Percentiles rank a stretch among this genome's conserved stretches.
Conservation (phyloP, 75 land plant genomes). For the Picea glauca region DNA sequence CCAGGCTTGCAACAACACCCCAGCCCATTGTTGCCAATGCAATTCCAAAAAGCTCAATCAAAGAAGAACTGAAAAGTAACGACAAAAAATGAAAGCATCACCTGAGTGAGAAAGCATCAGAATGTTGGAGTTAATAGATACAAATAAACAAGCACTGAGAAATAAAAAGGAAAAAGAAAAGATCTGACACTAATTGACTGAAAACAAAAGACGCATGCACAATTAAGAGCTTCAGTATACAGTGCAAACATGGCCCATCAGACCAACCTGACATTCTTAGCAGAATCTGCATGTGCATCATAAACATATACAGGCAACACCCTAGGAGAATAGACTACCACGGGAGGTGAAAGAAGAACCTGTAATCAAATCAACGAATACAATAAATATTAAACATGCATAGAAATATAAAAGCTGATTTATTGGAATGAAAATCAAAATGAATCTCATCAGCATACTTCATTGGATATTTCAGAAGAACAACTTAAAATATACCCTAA, state of each 20-base stretch:
- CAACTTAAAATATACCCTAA: background rate
- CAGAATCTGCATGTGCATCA: slow-evolving; percentile 99
- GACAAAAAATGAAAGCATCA: background rate
- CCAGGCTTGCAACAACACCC: slow-evolving; percentile 99
- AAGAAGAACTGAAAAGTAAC: slow-evolving; percentile 62
- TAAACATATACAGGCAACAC: slow-evolving; percentile 98
- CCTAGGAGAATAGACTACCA: slow-evolving; percentile 98
- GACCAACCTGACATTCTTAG: slow-evolving; percentile 96
- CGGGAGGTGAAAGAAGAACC: slow-evolving; percentile 98
- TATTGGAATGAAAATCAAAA: background rate
- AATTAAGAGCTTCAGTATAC: background rate
- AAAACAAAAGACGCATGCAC: background rate
- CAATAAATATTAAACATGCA: slow-evolving; percentile 8
- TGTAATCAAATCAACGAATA: slow-evolving; percentile 18
- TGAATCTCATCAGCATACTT: background rate
- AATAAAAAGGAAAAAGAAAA: background rate
- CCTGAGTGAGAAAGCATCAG: background rate
- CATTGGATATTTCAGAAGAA: background rate
- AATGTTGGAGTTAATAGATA: background rate
- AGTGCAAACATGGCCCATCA: background rate
- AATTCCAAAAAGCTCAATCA: slow-evolving; percentile 87
- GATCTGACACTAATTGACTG: background rate
- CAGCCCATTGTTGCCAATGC: slow-evolving; percentile 95
- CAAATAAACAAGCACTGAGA: background rate
- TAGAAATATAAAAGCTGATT: background rate